phyloP scores from a whole-genome alignment of 2,329 filamentous ascomycete genomes.

The Monilinia laxa region DNA sequence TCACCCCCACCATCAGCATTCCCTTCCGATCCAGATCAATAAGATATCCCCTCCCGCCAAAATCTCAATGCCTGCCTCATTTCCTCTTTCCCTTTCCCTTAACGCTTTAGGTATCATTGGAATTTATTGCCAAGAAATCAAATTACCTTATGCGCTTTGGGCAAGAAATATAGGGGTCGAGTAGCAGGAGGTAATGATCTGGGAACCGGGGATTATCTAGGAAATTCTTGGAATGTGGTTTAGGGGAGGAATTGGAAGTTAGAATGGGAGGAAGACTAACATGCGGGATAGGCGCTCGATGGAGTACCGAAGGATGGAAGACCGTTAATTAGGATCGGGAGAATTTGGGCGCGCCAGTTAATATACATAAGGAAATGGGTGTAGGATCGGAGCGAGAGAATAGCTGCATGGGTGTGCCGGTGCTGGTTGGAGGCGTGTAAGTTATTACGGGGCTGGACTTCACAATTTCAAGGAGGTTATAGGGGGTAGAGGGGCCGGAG shows the following conservation, averaged over 20 bases:
- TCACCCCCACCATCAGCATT: conserved; percentile 1
- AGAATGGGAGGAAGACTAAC: too few relatives aligned
- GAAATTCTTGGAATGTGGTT: too few relatives aligned
- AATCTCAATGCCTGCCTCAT: conserved; percentile 19
- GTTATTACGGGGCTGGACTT: background rate
- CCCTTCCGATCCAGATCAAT: conserved; percentile 21
- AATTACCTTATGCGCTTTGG: conserved; percentile 39
- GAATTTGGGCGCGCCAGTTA: too few relatives aligned
- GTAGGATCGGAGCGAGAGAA: conserved; percentile 38
- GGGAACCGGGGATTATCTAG: too few relatives aligned
- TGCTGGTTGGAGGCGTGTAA: background rate
- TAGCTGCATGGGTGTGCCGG: background rate
- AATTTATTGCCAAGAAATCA: conserved; percentile 41
- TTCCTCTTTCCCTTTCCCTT: conserved; percentile 30
- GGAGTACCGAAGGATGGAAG: too few relatives aligned
- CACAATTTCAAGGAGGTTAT: background rate
- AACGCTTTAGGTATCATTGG: conserved; percentile 33
- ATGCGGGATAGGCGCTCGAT: too few relatives aligned
- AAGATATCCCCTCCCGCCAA: conserved; percentile 13
- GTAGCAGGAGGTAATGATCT: too few relatives aligned
- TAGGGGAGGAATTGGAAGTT: too few relatives aligned
- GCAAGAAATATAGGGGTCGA: conserved; percentile 39
- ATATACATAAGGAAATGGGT: too few relatives aligned
- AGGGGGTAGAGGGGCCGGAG: background rate
- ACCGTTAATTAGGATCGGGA: too few relatives aligned